Evolutionary conservation across 2,329 filamentous ascomycete genomes (phyloP).

Genomic region (Trichoderma sp.): DNA sequence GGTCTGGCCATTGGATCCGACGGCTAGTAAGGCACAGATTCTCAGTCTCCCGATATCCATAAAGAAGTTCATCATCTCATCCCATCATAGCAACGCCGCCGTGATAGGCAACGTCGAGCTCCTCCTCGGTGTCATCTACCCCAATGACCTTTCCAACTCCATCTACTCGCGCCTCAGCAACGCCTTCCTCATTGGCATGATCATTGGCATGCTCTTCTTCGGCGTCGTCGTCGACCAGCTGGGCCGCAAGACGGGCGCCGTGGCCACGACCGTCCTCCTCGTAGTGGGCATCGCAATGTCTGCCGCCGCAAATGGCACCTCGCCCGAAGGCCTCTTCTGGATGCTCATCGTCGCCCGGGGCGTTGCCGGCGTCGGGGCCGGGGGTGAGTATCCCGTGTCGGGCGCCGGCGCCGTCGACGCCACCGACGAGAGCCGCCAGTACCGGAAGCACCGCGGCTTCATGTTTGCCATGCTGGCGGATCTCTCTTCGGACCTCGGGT

Average conservation of each 20-base stretch:
- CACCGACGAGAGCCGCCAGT: conserved; percentile 50
- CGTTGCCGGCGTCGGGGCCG: conserved; percentile 48
- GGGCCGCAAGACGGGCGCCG: conserved; percentile 52
- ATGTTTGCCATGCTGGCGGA: conserved; percentile 60
- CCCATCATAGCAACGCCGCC: conserved; percentile 42
- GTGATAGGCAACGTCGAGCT: conserved; percentile 51
- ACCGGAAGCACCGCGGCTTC: conserved; percentile 54
- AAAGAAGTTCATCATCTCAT: neutral
- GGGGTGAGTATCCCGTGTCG: conserved; percentile 57
- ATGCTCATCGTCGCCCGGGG: conserved; percentile 51
- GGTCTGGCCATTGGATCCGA: conserved; percentile 51
- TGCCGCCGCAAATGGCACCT: conserved; percentile 48
- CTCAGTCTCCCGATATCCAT: neutral
- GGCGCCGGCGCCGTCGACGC: conserved; percentile 55
- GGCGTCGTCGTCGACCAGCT: conserved; percentile 53
- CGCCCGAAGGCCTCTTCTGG: conserved; percentile 49
- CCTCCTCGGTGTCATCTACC: conserved; percentile 47
- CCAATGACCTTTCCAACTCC: conserved; percentile 45
- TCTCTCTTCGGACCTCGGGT: conserved; percentile 54
- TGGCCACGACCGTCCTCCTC: conserved; percentile 51
- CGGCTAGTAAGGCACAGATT: conserved; percentile 42
- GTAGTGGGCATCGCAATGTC: conserved; percentile 51
- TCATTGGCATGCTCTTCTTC: conserved; percentile 59
- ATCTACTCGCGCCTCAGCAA: conserved; percentile 58
- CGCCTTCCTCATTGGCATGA: conserved; percentile 58